A percentile compares a stretch with the other conserved stretches of the same genome.
These are phyloP conservation scores for Ophiognomonia clavigignenti-juglandacearum DNA, from an alignment of 2,329 filamentous ascomycete species.

Conservation along the genomic window DNA sequence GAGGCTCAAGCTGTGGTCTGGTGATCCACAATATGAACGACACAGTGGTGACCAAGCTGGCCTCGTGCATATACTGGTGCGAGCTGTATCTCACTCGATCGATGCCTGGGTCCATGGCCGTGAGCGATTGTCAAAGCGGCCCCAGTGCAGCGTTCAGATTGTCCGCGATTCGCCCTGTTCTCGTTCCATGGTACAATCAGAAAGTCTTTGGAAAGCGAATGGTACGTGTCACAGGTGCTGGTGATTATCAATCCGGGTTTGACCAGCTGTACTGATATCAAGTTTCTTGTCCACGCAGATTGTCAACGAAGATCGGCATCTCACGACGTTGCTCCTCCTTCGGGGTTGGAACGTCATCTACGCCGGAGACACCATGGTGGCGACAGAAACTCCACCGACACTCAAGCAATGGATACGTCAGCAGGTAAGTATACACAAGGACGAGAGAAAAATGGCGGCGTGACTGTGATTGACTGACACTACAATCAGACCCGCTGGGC, in stretches of 20 bases:
- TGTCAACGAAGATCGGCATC: constrained; percentile 33
- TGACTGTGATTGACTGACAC: neutral
- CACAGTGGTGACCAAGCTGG: constrained; percentile 24
- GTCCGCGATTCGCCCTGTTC: constrained; percentile 23
- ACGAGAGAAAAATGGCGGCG: neutral
- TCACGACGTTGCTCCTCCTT: constrained; percentile 30
- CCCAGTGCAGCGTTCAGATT: constrained; percentile 31
- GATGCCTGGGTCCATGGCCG: constrained; percentile 18
- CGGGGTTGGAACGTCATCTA: constrained; percentile 29
- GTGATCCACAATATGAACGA: constrained; percentile 29
- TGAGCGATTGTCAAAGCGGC: constrained; percentile 31
- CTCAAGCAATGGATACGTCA: constrained; percentile 30
- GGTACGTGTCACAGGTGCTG: neutral
- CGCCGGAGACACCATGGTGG: constrained; percentile 27
- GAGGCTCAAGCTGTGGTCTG: constrained; percentile 28
- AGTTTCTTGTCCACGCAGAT: constrained; percentile 11
- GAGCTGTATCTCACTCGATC: constrained; percentile 29
- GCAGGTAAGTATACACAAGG: constrained; percentile 24
- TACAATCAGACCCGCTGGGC: constrained; percentile 20
- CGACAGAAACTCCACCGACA: constrained; percentile 31
- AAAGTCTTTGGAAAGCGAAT: constrained; percentile 29
- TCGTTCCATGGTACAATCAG: constrained; percentile 32
- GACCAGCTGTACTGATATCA: neutral
- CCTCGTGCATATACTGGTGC: constrained; percentile 29
- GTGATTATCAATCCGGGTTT: neutral